These are phyloP conservation scores for Barnettozyma pratensis DNA, from an alignment of 805 yeast genomes.

Conservation along the genomic window DNA sequence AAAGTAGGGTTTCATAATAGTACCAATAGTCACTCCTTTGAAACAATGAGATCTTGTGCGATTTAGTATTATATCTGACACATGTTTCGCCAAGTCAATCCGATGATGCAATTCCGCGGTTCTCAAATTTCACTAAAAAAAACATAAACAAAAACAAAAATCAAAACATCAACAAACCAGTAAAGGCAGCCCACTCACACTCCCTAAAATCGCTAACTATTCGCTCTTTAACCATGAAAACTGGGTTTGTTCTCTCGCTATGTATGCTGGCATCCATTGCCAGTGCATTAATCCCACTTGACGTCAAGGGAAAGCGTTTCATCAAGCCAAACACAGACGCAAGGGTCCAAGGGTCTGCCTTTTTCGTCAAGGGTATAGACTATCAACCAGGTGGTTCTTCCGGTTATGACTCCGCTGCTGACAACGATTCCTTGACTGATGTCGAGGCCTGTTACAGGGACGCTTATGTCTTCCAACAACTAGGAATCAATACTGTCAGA, in stretches of 20 bases:
- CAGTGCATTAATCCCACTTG: slow-evolving; percentile 52
- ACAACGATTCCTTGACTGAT: slow-evolving; percentile 67
- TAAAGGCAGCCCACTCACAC: too few relatives aligned
- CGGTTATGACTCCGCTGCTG: slow-evolving; percentile 27
- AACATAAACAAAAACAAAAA: too few relatives aligned
- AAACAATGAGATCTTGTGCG: too few relatives aligned
- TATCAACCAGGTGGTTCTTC: slow-evolving; percentile 95
- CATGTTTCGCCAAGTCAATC: too few relatives aligned
- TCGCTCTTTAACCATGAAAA: background rate
- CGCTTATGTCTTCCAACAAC: slow-evolving; percentile 66
- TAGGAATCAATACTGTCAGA: slow-evolving; percentile 82
- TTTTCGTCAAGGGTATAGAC: slow-evolving; percentile 81
- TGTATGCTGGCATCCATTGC: background rate
- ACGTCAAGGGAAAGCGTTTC: slow-evolving; percentile 51
- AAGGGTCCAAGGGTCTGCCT: slow-evolving; percentile 49
- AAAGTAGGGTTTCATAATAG: too few relatives aligned
- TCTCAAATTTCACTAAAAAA: too few relatives aligned
- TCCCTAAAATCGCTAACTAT: too few relatives aligned
- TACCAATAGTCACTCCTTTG: too few relatives aligned
- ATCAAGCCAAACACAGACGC: slow-evolving; percentile 46
- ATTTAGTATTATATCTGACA: too few relatives aligned
- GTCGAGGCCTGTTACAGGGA: slow-evolving; percentile 72
- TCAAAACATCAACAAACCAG: too few relatives aligned
- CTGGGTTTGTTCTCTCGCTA: background rate
- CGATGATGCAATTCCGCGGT: too few relatives aligned